phyloP scores from a whole-genome alignment of 2,329 filamentous ascomycete genomes.

The Ophiosphaerella narmari region DNA sequence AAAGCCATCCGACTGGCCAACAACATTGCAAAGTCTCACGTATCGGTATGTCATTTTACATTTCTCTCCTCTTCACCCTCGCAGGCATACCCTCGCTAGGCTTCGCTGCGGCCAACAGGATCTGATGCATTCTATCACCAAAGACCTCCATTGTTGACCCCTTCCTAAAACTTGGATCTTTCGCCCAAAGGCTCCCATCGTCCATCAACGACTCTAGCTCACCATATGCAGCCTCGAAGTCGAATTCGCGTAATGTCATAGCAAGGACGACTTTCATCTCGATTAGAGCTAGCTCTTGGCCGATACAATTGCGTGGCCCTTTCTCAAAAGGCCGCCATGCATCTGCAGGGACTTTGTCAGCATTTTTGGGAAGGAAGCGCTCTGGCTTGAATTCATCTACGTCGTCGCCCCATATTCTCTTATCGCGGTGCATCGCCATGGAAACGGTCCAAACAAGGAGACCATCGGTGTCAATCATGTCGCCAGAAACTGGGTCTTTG shows the following conservation, averaged over 20 bases:
- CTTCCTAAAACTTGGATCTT: slow-evolving; percentile 13
- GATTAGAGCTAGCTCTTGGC: slow-evolving; percentile 22
- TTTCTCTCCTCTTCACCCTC: slow-evolving; percentile 18
- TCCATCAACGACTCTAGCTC: slow-evolving; percentile 12
- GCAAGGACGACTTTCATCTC: slow-evolving; percentile 27
- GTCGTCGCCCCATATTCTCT: slow-evolving; percentile 21
- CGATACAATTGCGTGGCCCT: slow-evolving; percentile 36
- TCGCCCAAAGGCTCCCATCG: slow-evolving; percentile 26
- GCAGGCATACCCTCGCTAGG: slow-evolving; percentile 33
- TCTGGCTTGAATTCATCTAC: slow-evolving; percentile 30
- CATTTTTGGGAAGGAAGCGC: slow-evolving; percentile 23
- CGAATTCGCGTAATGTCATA: slow-evolving; percentile 30
- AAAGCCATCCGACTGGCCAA: too few species aligned
- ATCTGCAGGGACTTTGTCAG: slow-evolving; percentile 9
- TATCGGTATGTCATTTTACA: not conserved
- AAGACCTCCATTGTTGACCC: slow-evolving; percentile 22
- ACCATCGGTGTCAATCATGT: slow-evolving; percentile 23
- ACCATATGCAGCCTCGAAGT: slow-evolving; percentile 23
- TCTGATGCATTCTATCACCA: slow-evolving; percentile 32
- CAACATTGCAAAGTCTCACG: too few species aligned
- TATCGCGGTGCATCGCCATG: slow-evolving; percentile 19
- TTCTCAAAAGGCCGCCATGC: slow-evolving; percentile 48
- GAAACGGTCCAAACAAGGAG: slow-evolving; percentile 20
- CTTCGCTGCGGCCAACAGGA: slow-evolving; percentile 32
- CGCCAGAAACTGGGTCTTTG: slow-evolving; percentile 22